Evolutionary conservation across 495 filamentous ascomycete genomes (phyloP), one percentile per base, ranked within the genome.

Genomic region (Elasticomyces elasticus): DNA sequence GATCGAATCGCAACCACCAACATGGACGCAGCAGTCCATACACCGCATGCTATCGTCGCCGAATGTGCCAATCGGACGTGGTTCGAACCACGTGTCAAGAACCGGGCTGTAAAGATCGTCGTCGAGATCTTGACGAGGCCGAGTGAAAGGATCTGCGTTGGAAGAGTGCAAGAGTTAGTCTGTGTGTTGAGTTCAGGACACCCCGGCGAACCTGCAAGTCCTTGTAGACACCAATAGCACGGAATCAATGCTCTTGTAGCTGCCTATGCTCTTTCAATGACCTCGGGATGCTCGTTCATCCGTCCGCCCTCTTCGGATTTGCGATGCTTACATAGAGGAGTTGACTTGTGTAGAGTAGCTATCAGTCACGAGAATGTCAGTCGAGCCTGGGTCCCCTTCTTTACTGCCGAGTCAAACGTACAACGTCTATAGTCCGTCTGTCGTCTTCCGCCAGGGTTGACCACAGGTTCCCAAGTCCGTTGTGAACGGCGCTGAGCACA

Each of bases 271-370:
- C n/a, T n/a, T n/a, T n/a, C n/a, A n/a, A n/a, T n/a, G n/a, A n/a
- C n/a, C n/a, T n/a, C n/a, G n/a, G n/a, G n/a, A n/a, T n/a, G n/a
- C n/a, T n/a, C n/a, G n/a, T n/a, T n/a, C n/a, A n/a, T n/a, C n/a
- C n/a, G n/a, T n/a, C n/a, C n/a, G n/a, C n/a, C n/a, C n/a, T n/a
- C n/a, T n/a, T n/a, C n/a, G n/a, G n/a, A n/a, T n/a, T n/a, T n/a
- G n/a, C n/a, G n/a, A n/a, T n/a, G n/a, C n/a, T n/a, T n/a, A 46
- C 9, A 23, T 46, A 46, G 22, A 46, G 43, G 43, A 46, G 22
- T 25, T 46, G 43, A 25, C 19, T 25, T 19, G 43, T 23, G 25
- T 46, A 46, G 43, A 25, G 19, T 11, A 46, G 25, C 43, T 46
- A 25, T 7, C 13, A 46, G 30, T 33, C 7, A 33, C 30, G 15